Evolutionary conservation across 139 green algal species (phyloP), one percentile per base, ranked within the genome.

Genomic region (Chlorella sp.): DNA sequence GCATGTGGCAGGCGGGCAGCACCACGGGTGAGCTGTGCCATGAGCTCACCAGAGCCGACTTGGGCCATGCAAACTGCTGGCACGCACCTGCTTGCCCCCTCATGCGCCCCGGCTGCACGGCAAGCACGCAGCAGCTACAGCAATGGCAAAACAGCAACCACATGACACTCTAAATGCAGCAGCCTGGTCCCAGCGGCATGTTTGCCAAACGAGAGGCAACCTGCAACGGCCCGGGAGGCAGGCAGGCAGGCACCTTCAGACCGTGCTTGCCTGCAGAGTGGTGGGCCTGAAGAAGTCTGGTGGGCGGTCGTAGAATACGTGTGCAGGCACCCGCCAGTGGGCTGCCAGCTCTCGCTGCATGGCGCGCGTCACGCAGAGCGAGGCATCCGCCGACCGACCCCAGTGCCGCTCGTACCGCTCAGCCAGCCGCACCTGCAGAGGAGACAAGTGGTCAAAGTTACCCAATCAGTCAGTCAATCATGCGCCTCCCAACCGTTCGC

Each of bases 221-320:
- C n/a, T n/a, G n/a, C n/a, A n/a, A n/a, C n/a, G n/a, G n/a, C n/a
- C n/a, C n/a, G n/a, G n/a, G n/a, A n/a, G n/a, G n/a, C n/a, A n/a
- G n/a, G n/a, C n/a, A n/a, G n/a, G n/a, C n/a, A n/a, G 48, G 48
- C 5, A 9, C 48, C 48, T 57, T 5, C 48, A 57, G 48, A 9
- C 48, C 48, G 48, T 16, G 32, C 37, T 28, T 81, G 88, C 86
- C 76, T 79, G 42, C 39, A 94, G 60, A 5, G 42, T 77, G 26
- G 92, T 91, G 18, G 88, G 93, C 2, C 90, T 83, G 92, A 99
- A 99, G 85, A 94, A 92, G 57, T 91, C 81, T 12, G 96, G 95
- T 2, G 98, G 93, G 16, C 94, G 90, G 92, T 99, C 98, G 88
- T 99, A 96, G 60, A 99, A 96, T 40, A 99, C 98, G 1, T 85